phyloP scores from a whole-genome alignment of 2,329 filamentous ascomycete genomes.

The Zopfia rhizophila region DNA sequence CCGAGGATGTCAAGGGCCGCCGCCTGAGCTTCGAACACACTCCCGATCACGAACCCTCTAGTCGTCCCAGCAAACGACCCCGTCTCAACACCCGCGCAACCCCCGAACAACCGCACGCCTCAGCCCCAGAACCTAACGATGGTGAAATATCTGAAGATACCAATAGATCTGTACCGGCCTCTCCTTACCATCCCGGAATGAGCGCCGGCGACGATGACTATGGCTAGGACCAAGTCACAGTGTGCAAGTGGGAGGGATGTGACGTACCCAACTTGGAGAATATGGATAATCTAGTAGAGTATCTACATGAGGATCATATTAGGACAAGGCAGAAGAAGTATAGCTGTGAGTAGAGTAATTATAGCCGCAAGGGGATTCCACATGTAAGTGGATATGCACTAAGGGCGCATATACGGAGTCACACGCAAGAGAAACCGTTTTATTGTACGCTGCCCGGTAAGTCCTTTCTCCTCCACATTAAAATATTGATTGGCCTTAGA shows the following conservation, averaged over 20 bases:
- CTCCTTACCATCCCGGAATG: slow-evolving; percentile 56
- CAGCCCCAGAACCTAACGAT: slow-evolving; percentile 60
- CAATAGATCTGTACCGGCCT: slow-evolving; percentile 76
- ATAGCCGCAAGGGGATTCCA: slow-evolving; percentile 84
- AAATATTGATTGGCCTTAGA: not conserved
- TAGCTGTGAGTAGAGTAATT: slow-evolving; percentile 97
- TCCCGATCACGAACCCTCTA: slow-evolving; percentile 57
- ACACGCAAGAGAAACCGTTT: slow-evolving; percentile 98
- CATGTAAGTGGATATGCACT: slow-evolving; percentile 96
- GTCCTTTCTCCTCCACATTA: slow-evolving; percentile 39
- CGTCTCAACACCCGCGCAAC: slow-evolving; percentile 49
- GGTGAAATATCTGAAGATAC: slow-evolving; percentile 89
- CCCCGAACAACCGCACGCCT: slow-evolving; percentile 43
- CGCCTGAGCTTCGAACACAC: slow-evolving; percentile 21
- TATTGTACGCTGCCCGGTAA: slow-evolving; percentile 93
- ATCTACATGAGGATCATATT: slow-evolving; percentile 87
- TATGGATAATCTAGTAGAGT: slow-evolving; percentile 63
- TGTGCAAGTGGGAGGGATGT: slow-evolving; percentile 64
- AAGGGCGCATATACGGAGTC: slow-evolving; percentile 96
- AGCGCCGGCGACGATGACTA: slow-evolving; percentile 54
- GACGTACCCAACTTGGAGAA: slow-evolving; percentile 59
- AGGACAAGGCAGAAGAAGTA: slow-evolving; percentile 95
- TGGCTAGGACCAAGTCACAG: slow-evolving; percentile 57
- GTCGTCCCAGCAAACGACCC: slow-evolving; percentile 51
- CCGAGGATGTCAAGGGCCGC: slow-evolving; percentile 62